Conservation (phyloP, 164 flowering plant species). For the Magnolia sinica region DNA sequence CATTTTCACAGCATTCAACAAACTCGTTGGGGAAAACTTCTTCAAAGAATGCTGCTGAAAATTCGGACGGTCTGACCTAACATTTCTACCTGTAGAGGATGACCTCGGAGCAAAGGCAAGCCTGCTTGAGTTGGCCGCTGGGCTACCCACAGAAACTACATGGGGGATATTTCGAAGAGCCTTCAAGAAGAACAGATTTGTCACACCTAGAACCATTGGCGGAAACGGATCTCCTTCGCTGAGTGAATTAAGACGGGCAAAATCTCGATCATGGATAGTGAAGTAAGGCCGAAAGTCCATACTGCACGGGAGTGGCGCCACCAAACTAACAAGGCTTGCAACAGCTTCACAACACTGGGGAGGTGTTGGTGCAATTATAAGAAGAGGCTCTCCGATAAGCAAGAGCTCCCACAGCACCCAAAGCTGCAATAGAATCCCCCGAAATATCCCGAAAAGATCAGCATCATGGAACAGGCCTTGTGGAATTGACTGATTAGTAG, state of each 20-base stretch:
- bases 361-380: slow-evolving; percentile 90
- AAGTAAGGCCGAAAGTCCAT: slow-evolving; percentile 95
- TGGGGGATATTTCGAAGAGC: slow-evolving; percentile 81
- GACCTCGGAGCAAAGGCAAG: slow-evolving; percentile 33
- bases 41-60: slow-evolving; percentile 65
- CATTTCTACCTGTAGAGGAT: slow-evolving; percentile 45
- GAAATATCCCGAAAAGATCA: slow-evolving; percentile 77
- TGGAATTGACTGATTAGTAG: slow-evolving; percentile 71
- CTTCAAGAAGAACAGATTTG: slow-evolving; percentile 93
- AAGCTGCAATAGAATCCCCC: slow-evolving; percentile 80
- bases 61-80: slow-evolving; percentile 45
- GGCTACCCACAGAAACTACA: slow-evolving; percentile 85
- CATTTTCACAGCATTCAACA: slow-evolving; percentile 80
- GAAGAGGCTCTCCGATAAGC: slow-evolving; percentile 90
- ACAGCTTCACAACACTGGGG: slow-evolving; percentile 99
- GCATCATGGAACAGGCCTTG: slow-evolving; percentile 95
- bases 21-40: slow-evolving; percentile 75
- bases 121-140: slow-evolving; percentile 59
- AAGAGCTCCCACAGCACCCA: slow-evolving; percentile 93
- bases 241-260: slow-evolving; percentile 72
- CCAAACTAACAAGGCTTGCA: slow-evolving; percentile 85
- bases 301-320: slow-evolving; percentile 83
- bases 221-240: slow-evolving; percentile 72
- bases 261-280: slow-evolving; percentile 92
- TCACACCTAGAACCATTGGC: slow-evolving; percentile 90